Conservation (phyloP, 805 yeast genomes). For the Suhomyces prunicola region DNA sequence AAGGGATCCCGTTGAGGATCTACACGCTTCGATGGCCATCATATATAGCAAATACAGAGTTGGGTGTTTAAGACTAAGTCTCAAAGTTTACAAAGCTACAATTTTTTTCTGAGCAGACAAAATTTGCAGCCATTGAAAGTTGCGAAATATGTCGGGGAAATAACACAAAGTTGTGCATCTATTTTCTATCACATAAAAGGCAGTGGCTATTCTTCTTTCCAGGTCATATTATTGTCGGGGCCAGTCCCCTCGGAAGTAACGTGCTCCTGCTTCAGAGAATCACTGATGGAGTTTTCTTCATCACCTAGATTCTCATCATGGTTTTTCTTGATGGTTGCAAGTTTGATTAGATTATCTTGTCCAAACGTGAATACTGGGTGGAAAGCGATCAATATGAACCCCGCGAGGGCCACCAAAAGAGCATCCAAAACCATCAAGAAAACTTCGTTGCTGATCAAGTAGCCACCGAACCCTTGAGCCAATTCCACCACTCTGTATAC, state of each 20-base stretch:
- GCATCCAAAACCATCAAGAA: constrained; percentile 40
- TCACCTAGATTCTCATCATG: constrained; percentile 15
- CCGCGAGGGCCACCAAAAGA: constrained; percentile 34
- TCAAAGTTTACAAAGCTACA: not conserved
- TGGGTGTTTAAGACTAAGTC: not conserved
- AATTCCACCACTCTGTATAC: constrained; percentile 41
- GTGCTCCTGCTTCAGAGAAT: not conserved
- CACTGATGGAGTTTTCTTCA: not conserved
- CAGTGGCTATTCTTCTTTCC: not conserved
- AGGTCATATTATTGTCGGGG: not conserved
- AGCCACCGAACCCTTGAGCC: constrained; percentile 37
- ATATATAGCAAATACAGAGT: not conserved
- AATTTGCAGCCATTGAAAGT: not conserved
- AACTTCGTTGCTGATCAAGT: constrained; percentile 34
- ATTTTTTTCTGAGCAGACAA: not conserved
- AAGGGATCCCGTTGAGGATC: not conserved
- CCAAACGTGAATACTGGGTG: constrained; percentile 40
- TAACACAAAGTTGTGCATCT: not conserved
- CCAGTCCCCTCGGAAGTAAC: not conserved
- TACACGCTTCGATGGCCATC: not conserved
- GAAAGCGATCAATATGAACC: constrained; percentile 34
- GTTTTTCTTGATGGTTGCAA: constrained; percentile 26
- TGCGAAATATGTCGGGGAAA: not conserved
- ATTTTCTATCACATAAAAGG: not conserved
- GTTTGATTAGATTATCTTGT: constrained; percentile 19